Evolutionary conservation across 2,329 filamentous ascomycete species (phyloP).

Genomic region (Aspergillus pseudoviridinutans): DNA sequence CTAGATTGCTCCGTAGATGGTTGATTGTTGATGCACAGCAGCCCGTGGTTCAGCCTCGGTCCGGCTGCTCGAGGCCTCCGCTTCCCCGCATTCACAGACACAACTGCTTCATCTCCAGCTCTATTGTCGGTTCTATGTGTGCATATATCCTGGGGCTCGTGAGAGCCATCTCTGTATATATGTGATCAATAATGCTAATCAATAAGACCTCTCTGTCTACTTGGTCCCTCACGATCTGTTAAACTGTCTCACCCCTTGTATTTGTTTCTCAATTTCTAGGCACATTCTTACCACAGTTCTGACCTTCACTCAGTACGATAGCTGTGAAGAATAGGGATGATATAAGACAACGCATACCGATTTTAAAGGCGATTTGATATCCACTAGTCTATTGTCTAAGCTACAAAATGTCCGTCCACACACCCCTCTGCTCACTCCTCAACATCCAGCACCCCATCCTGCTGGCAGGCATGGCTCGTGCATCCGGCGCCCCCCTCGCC

Average conservation of each 20-base stretch:
- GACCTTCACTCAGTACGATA: background rate
- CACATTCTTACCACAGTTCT: background rate
- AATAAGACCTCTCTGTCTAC: background rate
- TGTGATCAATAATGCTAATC: background rate
- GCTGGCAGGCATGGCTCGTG: conserved; percentile 90
- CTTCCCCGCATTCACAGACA: conserved; percentile 10
- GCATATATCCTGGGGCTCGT: background rate
- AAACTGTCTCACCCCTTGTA: too few species aligned
- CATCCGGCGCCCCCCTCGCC: conserved; percentile 71
- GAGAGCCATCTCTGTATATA: background rate
- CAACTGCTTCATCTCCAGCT: background rate
- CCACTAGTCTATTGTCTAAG: background rate
- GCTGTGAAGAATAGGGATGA: background rate
- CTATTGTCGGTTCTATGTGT: background rate
- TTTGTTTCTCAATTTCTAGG: background rate
- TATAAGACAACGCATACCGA: background rate
- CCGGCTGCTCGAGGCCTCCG: background rate
- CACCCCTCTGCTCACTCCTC: conserved; percentile 73
- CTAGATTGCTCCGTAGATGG: too few species aligned
- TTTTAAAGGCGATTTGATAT: background rate
- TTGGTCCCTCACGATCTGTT: background rate
- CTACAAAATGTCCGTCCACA: conserved; percentile 57
- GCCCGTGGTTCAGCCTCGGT: background rate
- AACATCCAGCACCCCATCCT: conserved; percentile 84
- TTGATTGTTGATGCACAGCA: background rate